Percentiles rank a stretch among this genome's conserved stretches.
Conservation (phyloP, 73 alveolate genomes). For the Urostyla sp. region DNA sequence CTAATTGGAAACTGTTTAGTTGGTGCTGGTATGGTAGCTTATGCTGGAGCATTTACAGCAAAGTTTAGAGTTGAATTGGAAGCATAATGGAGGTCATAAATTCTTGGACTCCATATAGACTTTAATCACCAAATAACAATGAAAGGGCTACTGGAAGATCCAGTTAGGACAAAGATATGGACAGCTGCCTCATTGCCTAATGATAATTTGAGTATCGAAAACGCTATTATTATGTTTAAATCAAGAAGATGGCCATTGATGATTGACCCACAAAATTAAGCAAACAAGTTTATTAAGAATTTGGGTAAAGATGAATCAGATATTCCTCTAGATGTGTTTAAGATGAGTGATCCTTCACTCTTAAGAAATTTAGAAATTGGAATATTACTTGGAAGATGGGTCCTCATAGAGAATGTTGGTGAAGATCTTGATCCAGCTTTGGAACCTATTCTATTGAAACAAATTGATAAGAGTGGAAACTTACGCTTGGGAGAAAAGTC, state of each 20-base stretch:
- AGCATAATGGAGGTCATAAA: slow-evolving; percentile 86
- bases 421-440: slow-evolving; percentile 99
- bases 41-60: slow-evolving; percentile 98
- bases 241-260: slow-evolving; percentile 99
- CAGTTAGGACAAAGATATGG: slow-evolving; percentile 94
- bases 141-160: slow-evolving; percentile 98
- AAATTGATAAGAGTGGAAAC: slow-evolving; percentile 89
- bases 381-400: slow-evolving; percentile 99
- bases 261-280: slow-evolving; percentile 99
- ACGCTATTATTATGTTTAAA: slow-evolving; percentile 95
- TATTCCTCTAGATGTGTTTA: slow-evolving; percentile 89
- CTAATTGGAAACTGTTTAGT: slow-evolving; percentile 95
- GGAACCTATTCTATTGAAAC: slow-evolving; percentile 97
- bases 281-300: slow-evolving; percentile 98
- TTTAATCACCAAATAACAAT: slow-evolving; percentile 93
- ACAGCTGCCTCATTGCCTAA: slow-evolving; percentile 94
- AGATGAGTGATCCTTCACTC: slow-evolving; percentile 89
- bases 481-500: slow-evolving; percentile 91
- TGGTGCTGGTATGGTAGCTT: slow-evolving; percentile 98
- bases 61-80: slow-evolving; percentile 91
- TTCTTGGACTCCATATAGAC: slow-evolving; percentile 82
- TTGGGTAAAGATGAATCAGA: slow-evolving; percentile 98
- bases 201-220: slow-evolving; percentile 96
- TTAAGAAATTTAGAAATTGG: slow-evolving; percentile 95
- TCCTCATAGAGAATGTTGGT: slow-evolving; percentile 99